A percentile compares a stretch with the other conserved stretches of the same genome.
Conservation (phyloP, 2,329 filamentous ascomycete species). For the Aspergillus caelatus region DNA sequence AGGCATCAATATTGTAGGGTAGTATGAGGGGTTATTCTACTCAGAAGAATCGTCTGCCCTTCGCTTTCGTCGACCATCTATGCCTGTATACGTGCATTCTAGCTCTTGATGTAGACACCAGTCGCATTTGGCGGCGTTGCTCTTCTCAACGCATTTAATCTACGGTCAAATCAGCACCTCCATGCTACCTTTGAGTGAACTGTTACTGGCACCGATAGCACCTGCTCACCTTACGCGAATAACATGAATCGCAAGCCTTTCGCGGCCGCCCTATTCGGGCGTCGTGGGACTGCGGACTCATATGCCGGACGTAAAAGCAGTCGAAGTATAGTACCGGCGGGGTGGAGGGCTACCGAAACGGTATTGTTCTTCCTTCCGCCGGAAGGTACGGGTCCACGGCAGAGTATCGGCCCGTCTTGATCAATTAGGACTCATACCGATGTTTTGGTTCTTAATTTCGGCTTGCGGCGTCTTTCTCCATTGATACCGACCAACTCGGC, state of each 20-base stretch:
- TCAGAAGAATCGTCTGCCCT: not conserved
- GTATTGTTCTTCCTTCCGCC: not conserved
- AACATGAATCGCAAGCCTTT: not conserved
- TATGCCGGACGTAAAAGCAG: not conserved
- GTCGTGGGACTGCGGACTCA: not conserved
- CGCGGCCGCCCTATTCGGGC: not conserved
- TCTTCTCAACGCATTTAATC: not conserved
- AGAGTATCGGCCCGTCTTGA: not conserved
- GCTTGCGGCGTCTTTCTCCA: not conserved
- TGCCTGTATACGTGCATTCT: not conserved
- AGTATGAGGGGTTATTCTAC: not conserved
- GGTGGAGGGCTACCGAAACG: not conserved
- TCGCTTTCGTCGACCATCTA: not conserved
- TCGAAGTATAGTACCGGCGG: not conserved
- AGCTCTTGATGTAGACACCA: not conserved
- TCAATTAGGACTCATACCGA: not conserved
- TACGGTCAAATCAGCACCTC: not conserved
- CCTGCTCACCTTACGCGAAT: not conserved
- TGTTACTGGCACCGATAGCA: not conserved
- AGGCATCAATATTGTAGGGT: no score
- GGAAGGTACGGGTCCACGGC: not conserved
- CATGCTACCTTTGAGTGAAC: not conserved
- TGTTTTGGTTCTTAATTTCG: not conserved
- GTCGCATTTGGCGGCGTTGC: not conserved
- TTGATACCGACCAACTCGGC: not conserved